Percentiles rank a stretch among this genome's conserved stretches.
These are phyloP conservation scores for Phytophthora tentaculata DNA, from an alignment of 352 stramenopile genomes.

Conservation along the genomic window DNA sequence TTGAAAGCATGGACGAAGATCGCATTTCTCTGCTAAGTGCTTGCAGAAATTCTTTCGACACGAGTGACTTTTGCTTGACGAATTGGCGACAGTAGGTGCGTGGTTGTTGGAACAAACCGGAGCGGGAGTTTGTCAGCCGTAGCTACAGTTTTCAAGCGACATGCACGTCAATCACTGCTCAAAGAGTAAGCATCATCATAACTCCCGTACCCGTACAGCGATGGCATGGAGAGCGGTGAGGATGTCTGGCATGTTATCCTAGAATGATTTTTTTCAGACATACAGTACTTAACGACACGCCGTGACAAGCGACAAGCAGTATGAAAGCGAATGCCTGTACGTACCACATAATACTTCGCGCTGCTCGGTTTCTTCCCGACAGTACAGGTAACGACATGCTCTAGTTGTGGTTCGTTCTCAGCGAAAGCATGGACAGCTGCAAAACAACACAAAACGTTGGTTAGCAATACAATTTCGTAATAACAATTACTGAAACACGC, in stretches of 20 bases:
- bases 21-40: constrained; percentile 25
- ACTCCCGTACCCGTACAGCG: constrained; percentile 48
- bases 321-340: neutral
- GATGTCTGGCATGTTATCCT: constrained; percentile 67
- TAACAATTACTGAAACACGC: neutral
- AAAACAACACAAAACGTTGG: neutral
- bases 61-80: constrained; percentile 23
- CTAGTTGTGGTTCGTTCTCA: constrained; percentile 36
- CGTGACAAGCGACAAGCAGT: no score
- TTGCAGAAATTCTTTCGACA: constrained; percentile 35
- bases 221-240: constrained; percentile 59
- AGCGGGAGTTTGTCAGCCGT: constrained; percentile 25
- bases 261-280: neutral
- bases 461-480: neutral
- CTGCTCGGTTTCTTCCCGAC: constrained; percentile 98
- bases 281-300: neutral
- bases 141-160: constrained; percentile 11
- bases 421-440: constrained; percentile 58
- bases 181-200: neutral
- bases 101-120: constrained; percentile 30
- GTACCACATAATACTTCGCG: constrained; percentile 94
- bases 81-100: constrained; percentile 34
- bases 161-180: neutral
- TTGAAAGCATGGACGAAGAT: constrained; percentile 23
- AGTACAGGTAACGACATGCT: constrained; percentile 93